These are phyloP conservation scores for Gracilaria gracilis DNA, from an alignment of 23 red algal genomes.

Conservation along the genomic window DNA sequence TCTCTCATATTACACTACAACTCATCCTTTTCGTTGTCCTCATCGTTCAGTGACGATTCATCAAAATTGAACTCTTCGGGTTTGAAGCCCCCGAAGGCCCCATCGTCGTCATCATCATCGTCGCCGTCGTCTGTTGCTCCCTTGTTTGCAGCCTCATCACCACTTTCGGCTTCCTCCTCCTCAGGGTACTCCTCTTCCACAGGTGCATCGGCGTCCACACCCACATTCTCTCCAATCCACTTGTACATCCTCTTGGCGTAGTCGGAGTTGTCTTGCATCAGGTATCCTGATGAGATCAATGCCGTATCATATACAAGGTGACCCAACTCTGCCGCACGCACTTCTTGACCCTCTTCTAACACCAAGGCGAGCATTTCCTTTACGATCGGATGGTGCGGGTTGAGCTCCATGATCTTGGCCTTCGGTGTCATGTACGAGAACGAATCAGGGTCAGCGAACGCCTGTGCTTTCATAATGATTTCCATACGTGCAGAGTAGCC, in stretches of 20 bases:
- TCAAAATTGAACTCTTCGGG: background rate
- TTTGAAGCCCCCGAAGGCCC: background rate
- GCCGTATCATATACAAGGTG: constrained; percentile 88
- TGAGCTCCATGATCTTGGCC: constrained; percentile 88
- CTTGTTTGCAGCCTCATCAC: constrained; percentile 15
- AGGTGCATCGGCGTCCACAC: constrained; percentile 59
- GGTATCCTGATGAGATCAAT: constrained; percentile 78
- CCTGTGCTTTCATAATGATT: constrained; percentile 90
- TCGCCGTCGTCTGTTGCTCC: constrained; percentile 21
- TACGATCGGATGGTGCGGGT: constrained; percentile 83
- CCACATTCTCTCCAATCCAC: constrained; percentile 67
- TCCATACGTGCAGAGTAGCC: constrained; percentile 94
- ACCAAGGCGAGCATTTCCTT: constrained; percentile 62
- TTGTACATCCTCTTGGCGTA: constrained; percentile 84
- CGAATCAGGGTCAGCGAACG: constrained; percentile 86
- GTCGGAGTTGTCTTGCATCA: constrained; percentile 73
- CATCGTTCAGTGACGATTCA: background rate
- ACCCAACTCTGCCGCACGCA: constrained; percentile 59
- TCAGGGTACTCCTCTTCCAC: constrained; percentile 63
- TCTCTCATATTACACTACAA: background rate
- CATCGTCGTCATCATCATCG: constrained; percentile 2
- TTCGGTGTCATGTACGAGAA: constrained; percentile 78
- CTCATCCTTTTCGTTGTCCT: constrained; percentile 52
- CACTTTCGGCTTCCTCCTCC: constrained; percentile 52
- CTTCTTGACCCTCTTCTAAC: constrained; percentile 46